Conservation (phyloP, 179 eudicot species). For the Beta corolliflora region DNA sequence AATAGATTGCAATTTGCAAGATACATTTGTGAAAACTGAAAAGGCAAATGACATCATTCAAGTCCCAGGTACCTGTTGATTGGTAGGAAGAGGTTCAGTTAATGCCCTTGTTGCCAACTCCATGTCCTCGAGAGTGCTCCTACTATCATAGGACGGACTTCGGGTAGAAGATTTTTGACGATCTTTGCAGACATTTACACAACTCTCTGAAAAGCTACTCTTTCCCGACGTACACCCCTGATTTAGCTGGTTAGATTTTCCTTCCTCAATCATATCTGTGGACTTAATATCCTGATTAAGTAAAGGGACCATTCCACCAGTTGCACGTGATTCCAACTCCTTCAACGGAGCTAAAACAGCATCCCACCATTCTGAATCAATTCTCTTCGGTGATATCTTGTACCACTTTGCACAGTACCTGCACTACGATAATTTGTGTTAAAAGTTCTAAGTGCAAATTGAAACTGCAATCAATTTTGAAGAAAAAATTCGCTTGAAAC, state of each 20-base stretch:
- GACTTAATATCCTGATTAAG: slow-evolving; percentile 20
- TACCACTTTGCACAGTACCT: slow-evolving; percentile 95
- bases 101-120: slow-evolving; percentile 92
- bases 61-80: slow-evolving; percentile 63
- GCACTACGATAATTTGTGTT: slow-evolving; percentile 9
- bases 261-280: slow-evolving; percentile 17
- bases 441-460: not conserved
- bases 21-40: not conserved
- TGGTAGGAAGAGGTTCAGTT: slow-evolving; percentile 96
- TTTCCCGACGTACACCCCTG: not conserved
- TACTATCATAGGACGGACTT: slow-evolving; percentile 36
- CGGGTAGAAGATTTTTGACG: slow-evolving; percentile 21
- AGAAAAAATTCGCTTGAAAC: not conserved
- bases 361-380: slow-evolving; percentile 84
- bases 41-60: slow-evolving; percentile 2
- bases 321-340: slow-evolving; percentile 72
- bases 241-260: slow-evolving; percentile 9
- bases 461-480: not conserved
- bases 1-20: too few relatives aligned
- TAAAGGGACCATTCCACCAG: slow-evolving; percentile 46
- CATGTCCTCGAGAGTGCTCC: slow-evolving; percentile 79
- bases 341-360: slow-evolving; percentile 73
- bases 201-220: slow-evolving; percentile 15
- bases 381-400: slow-evolving; percentile 74
- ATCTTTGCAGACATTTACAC: slow-evolving; percentile 19